A percentile compares a stretch with the other conserved stretches of the same genome.
Conservation (phyloP, 495 filamentous ascomycete genomes). For the Chaetomium tenue region DNA sequence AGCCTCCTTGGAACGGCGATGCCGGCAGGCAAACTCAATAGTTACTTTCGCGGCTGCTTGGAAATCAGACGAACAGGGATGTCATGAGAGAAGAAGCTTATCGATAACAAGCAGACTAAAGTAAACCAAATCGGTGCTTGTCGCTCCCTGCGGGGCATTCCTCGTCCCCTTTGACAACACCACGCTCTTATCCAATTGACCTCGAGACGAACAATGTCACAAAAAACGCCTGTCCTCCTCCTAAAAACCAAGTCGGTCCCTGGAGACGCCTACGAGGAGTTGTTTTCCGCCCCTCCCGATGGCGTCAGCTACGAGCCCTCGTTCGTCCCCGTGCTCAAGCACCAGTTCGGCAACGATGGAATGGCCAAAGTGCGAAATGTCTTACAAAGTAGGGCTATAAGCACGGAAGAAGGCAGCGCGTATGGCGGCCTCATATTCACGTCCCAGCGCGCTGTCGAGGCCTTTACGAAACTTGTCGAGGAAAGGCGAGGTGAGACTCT, state of each 20-base stretch:
- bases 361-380: conserved; percentile 40
- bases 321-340: conserved; percentile 84
- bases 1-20: neutral
- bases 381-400: conserved; percentile 40
- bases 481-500: conserved; percentile 41
- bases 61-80: conserved; percentile 7
- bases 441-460: conserved; percentile 90
- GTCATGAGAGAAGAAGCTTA: neutral
- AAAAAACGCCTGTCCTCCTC: conserved; percentile 63
- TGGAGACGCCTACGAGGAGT: conserved; percentile 73
- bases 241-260: conserved; percentile 84
- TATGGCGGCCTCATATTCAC: conserved; percentile 93
- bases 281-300: conserved; percentile 54
- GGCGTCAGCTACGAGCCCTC: conserved; percentile 55
- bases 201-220: conserved; percentile 15
- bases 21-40: neutral
- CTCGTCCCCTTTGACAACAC: neutral
- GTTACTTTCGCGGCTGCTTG: conserved; percentile 11
- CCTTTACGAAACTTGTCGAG: conserved; percentile 66
- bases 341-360: conserved; percentile 53
- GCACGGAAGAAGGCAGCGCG: conserved; percentile 31
- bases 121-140: neutral
- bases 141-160: neutral
- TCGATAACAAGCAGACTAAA: conserved; percentile 8
- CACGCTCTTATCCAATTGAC: neutral